These are phyloP conservation scores for Flaveria trinervia DNA, from an alignment of 129 eudicot species.

Conservation along the genomic window DNA sequence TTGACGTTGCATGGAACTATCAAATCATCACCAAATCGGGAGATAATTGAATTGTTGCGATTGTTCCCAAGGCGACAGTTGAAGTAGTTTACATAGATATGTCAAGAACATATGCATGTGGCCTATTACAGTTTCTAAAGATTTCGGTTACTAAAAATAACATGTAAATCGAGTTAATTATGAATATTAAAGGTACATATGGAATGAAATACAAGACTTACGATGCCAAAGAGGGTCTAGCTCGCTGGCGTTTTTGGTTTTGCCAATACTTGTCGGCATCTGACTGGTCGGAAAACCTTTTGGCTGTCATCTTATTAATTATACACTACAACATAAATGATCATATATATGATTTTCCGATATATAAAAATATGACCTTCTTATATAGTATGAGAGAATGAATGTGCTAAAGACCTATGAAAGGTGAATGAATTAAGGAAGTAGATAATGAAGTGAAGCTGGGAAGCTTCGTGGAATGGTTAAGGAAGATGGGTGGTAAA, in stretches of 20 bases:
- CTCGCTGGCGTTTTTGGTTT: conserved; percentile 53
- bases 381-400: background rate
- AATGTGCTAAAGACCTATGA: background rate
- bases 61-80: too few species aligned
- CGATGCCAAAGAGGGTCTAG: conserved; percentile 70
- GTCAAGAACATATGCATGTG: too few species aligned
- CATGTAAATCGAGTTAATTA: too few species aligned
- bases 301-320: conserved; percentile 50
- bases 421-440: background rate
- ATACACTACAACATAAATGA: background rate
- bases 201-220: conserved; percentile 35
- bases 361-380: too few species aligned
- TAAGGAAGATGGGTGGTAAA: conserved; percentile 28
- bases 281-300: conserved; percentile 44
- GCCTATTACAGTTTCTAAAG: too few species aligned
- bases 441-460: background rate
- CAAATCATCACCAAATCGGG: too few species aligned
- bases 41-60: too few species aligned
- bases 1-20: too few species aligned
- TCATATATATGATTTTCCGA: too few species aligned
- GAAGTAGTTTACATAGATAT: too few species aligned
- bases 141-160: too few species aligned
- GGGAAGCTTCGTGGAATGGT: conserved; percentile 41
- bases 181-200: background rate
- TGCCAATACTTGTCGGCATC: conserved; percentile 40